Base-by-base conservation (phyloP, 176 grass and related monocot genomes). In the Avena eriantha region DNA sequence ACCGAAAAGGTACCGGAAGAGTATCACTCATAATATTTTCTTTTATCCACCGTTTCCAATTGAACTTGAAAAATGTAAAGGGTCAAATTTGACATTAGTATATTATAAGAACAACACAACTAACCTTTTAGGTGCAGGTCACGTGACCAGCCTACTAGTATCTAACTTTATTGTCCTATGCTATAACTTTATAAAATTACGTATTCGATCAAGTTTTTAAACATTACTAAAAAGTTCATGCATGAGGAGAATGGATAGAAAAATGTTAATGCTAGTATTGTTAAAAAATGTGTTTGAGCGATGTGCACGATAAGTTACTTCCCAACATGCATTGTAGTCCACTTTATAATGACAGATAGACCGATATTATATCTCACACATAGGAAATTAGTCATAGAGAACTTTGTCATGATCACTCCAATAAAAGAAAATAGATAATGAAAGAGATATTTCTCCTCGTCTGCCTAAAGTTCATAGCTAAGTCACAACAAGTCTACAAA, bases 91-190 rank as follows among this genome's bases (percentile, higher is more conserved):
- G 4, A 71, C 4, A 36, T 45, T 45, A 22, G 69, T n/a, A 45
- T 71, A 22, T 41, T 71, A 4, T 71, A 71, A 71, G 69, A 18
- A 71, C 19, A 71, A 43, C 18, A 71, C 36, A 71, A 71, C 69
- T 19, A 71, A 13, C 69, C n/a, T 24, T 61, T 61, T 24, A 10
- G 3, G 58, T 24, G 21, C 19, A 24, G n/a, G n/a, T 24, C 58
- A 61, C 2, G n/a, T 61, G n/a, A 61, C 39, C 0, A 5, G 39
- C 0, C 58, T 51, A 66, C 19, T 43, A 71, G 19, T 71, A 71
- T n/a, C 45, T 71, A 17, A 18, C 36, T 6, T 45, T 12, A 4
- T 71, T 43, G 36, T 43, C 36, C 21, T 45, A n/a, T 22, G 10
- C 23, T 71, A 45, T 10, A 35, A 70, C 3, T 4, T 13, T n/a